Percentiles rank a stretch among this genome's conserved stretches.
Evolutionary conservation across 768 basidiomycete species (phyloP).

Genomic region (Mrakia blollopis): DNA sequence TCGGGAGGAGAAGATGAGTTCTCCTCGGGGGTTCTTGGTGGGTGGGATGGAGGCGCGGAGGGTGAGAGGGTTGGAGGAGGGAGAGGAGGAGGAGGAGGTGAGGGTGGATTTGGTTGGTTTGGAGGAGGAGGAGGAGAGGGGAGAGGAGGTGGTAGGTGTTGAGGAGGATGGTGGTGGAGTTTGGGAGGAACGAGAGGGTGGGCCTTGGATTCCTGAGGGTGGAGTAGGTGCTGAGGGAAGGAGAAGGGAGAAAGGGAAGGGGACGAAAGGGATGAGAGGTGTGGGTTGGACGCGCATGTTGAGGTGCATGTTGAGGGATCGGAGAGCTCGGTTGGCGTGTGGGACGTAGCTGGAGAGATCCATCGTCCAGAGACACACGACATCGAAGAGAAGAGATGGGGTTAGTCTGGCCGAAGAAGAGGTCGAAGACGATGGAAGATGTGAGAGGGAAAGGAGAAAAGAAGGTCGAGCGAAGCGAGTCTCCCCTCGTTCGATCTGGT

Average conservation of each 20-base stretch:
- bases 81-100: conserved; percentile 32
- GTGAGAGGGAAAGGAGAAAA: not conserved
- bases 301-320: conserved; percentile 93
- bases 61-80: conserved; percentile 47
- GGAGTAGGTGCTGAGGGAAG: conserved; percentile 19
- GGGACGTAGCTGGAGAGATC: conserved; percentile 74
- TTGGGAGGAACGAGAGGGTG: not conserved
- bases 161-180: not conserved
- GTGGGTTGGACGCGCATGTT: conserved; percentile 77
- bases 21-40: conserved; percentile 82
- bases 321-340: conserved; percentile 84
- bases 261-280: conserved; percentile 40
- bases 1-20: conserved; percentile 89
- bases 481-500: conserved; percentile 1
- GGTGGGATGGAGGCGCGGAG: conserved; percentile 70
- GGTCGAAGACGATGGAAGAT: not conserved
- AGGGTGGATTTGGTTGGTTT: conserved; percentile 39
- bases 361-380: no score
- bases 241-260: conserved; percentile 41
- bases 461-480: not conserved
- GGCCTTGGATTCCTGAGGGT: not conserved
- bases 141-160: not conserved
- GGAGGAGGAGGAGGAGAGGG: not conserved
- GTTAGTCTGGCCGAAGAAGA: no score
- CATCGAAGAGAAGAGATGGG: not conserved